Conservation (phyloP, 306 rosid species). For the Senna siamea region DNA sequence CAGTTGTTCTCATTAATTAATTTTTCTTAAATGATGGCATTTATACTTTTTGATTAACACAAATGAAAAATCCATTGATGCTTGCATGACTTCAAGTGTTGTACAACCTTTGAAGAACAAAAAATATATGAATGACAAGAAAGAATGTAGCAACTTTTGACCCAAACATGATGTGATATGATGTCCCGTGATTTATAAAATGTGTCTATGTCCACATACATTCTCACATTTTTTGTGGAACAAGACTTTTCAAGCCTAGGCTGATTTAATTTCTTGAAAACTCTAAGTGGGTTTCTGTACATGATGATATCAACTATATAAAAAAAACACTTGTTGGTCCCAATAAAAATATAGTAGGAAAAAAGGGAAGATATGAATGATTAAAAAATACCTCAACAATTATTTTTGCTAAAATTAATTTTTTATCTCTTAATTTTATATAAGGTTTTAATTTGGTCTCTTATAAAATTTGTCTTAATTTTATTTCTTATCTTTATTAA, state of each 20-base stretch:
- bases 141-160: conserved; percentile 33
- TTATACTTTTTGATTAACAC: neutral
- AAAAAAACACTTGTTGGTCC: neutral
- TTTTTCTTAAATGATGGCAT: neutral
- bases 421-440: too few species aligned
- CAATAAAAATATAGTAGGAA: too few species aligned
- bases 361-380: neutral
- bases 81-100: too few species aligned
- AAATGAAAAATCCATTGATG: too few species aligned
- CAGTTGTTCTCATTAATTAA: neutral
- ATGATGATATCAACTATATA: too few species aligned
- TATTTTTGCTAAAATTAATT: too few species aligned
- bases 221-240: conserved; percentile 41
- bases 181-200: conserved; percentile 28
- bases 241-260: conserved; percentile 29
- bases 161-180: conserved; percentile 37
- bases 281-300: conserved; percentile 19
- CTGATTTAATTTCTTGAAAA: neutral
- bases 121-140: too few species aligned
- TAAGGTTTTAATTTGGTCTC: too few species aligned
- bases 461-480: too few species aligned
- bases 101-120: conserved; percentile 43
- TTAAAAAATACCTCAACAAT: neutral
- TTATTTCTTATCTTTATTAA: too few species aligned
- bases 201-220: conserved; percentile 49